phyloP scores from a whole-genome alignment of 148 eudicot genomes.

The Camellia granthamiana region DNA sequence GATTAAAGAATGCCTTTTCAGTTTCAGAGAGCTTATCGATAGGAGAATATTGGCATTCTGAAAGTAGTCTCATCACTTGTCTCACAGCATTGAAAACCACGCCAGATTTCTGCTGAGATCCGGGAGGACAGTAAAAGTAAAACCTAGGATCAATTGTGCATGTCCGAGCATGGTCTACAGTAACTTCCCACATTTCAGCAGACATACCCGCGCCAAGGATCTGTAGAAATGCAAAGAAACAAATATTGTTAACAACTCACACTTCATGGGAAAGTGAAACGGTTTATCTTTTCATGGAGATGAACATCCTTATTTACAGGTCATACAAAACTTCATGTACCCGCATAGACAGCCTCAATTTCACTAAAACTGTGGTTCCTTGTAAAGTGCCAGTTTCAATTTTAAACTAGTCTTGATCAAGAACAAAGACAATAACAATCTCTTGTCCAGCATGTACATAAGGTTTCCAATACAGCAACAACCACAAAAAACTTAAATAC shows the following conservation, averaged over 20 bases:
- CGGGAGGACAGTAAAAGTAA: conserved; percentile 46
- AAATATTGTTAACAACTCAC: too few species aligned
- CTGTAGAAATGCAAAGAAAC: conserved; percentile 27
- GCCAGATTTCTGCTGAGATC: conserved; percentile 47
- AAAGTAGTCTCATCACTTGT: conserved; percentile 59
- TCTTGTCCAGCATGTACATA: too few species aligned
- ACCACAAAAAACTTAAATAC: too few species aligned
- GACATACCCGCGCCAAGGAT: conserved; percentile 81
- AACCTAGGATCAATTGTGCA: conserved; percentile 59
- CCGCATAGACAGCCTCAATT: too few species aligned
- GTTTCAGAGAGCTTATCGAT: conserved; percentile 65
- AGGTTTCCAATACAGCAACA: not conserved
- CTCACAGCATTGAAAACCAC: conserved; percentile 80
- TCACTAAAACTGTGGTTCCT: too few species aligned
- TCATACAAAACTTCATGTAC: too few species aligned
- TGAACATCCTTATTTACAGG: too few species aligned
- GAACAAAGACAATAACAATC: too few species aligned
- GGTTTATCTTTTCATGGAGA: too few species aligned
- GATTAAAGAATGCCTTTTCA: conserved; percentile 53
- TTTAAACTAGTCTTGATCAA: not conserved
- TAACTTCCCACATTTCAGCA: conserved; percentile 76
- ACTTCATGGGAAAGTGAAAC: too few species aligned
- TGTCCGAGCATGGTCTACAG: conserved; percentile 67
- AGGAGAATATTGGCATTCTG: conserved; percentile 52
- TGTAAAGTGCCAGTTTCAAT: too few species aligned